phyloP scores from a whole-genome alignment of 768 basidiomycete species.

The Termitomyces sp. region DNA sequence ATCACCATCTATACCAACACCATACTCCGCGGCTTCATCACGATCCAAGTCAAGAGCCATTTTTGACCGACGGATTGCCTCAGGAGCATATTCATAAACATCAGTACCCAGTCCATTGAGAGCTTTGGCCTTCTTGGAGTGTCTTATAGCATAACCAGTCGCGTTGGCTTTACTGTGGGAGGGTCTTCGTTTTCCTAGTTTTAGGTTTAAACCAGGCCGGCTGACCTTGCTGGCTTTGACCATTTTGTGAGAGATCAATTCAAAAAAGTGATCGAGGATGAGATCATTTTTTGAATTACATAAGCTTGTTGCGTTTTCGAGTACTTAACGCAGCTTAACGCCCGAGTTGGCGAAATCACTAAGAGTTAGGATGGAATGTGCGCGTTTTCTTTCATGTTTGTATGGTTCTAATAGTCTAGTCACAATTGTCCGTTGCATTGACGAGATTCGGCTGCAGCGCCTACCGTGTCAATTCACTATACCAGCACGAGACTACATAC shows the following conservation, averaged over 20 bases:
- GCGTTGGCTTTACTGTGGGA: conserved; percentile 33
- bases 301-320: not conserved
- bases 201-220: conserved; percentile 3
- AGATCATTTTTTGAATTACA: conserved; percentile 4
- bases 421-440: no score
- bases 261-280: not conserved
- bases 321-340: no score
- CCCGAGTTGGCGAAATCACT: no score
- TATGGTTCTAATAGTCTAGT: no score
- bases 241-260: not conserved
- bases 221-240: conserved; percentile 1
- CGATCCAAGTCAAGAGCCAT: conserved; percentile 50
- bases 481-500: no score
- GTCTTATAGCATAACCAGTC: conserved; percentile 47
- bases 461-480: no score
- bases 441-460: no score
- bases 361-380: no score
- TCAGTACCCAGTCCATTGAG: conserved; percentile 34
- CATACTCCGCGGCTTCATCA: conserved; percentile 44
- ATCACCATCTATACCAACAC: conserved; percentile 37
- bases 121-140: conserved; percentile 36
- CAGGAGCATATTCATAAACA: conserved; percentile 60
- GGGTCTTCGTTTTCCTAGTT: conserved; percentile 15
- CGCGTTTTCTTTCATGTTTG: no score
- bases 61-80: conserved; percentile 45